These are phyloP conservation scores for Termitomyces sp. DNA, from an alignment of 768 basidiomycete species.

Conservation along the genomic window DNA sequence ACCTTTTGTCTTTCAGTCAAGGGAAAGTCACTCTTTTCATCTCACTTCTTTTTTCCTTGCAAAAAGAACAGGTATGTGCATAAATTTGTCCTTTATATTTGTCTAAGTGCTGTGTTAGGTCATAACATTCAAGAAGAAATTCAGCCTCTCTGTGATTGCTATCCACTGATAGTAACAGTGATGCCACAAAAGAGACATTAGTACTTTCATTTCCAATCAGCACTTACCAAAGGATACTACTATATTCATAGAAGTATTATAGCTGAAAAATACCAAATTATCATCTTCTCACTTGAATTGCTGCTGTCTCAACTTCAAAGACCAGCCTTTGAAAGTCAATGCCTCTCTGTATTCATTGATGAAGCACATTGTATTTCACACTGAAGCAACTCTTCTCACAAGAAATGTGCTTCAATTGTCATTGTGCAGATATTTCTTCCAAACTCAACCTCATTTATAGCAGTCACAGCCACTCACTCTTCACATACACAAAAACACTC, in stretches of 20 bases:
- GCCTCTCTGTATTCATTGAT: slow-evolving; percentile 31
- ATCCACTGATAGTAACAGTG: too few relatives aligned
- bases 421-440: slow-evolving; percentile 30
- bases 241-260: too few relatives aligned
- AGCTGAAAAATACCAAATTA: slow-evolving; percentile 23
- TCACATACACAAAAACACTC: slow-evolving; percentile 20
- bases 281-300: slow-evolving; percentile 35
- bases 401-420: slow-evolving; percentile 28
- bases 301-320: slow-evolving; percentile 26
- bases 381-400: slow-evolving; percentile 33
- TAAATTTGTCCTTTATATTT: background rate
- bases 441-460: slow-evolving; percentile 26
- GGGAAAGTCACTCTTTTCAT: too few relatives aligned
- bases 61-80: background rate
- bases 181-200: too few relatives aligned
- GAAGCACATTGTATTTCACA: slow-evolving; percentile 38
- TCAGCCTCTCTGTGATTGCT: too few relatives aligned
- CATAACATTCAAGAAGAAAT: too few relatives aligned
- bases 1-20: too few relatives aligned
- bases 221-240: too few relatives aligned
- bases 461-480: slow-evolving; percentile 33
- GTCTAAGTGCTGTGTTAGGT: too few relatives aligned
- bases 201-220: too few relatives aligned
- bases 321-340: slow-evolving; percentile 14
- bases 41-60: background rate